Base-by-base conservation (phyloP, 805 yeast genomes). In the Schwanniomyces vanrijiae region DNA sequence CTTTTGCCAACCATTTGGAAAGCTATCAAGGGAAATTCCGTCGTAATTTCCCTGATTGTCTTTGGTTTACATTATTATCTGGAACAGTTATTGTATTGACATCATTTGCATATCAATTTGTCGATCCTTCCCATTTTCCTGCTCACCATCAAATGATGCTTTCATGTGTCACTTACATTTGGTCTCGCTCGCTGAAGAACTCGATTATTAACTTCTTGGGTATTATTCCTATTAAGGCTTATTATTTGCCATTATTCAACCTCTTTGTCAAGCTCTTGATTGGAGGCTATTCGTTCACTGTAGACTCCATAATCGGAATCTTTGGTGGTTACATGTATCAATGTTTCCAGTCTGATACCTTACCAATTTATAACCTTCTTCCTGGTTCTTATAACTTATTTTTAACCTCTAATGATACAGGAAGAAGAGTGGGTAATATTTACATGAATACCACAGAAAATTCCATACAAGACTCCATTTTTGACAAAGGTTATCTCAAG, bases 161-260 rank as follows among this genome's bases (percentile, higher is more conserved):
- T 33, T 74, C 81, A 14, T 80, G 85, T 40, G 68, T 83, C 40
- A 79, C 84, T 3, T 81, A 74, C 56, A 75, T 83, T 20, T 84
- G 88, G 88, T 77, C 85, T 22, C 66, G 86, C 37, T 71, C 75
- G 16, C 78, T 74, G 59, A 76, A 81, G 59, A 75, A 80, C 59
- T 70, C 77, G 25, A 69, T 73, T 22, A 78, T 82, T 37, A 76
- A 77, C 58, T 81, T 82, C 55, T 71, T 81, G 57, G 75, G 75
- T 5, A 51, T 77, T 56, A 56, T 80, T 64, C 77, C 86, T 50
- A 66, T 80, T 56, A 68, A 78, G 63, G 81, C 86, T 44, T 73
- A 84, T 55, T 69, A 83, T 54, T 62, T 80, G 55, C 81, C 88
- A 50, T 54, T 71, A 14, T 69, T 68, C 54, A 65, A 66, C 47